Evolutionary conservation across 352 stramenopile genomes (phyloP).

Genomic region (Aphanomyces invadans): DNA sequence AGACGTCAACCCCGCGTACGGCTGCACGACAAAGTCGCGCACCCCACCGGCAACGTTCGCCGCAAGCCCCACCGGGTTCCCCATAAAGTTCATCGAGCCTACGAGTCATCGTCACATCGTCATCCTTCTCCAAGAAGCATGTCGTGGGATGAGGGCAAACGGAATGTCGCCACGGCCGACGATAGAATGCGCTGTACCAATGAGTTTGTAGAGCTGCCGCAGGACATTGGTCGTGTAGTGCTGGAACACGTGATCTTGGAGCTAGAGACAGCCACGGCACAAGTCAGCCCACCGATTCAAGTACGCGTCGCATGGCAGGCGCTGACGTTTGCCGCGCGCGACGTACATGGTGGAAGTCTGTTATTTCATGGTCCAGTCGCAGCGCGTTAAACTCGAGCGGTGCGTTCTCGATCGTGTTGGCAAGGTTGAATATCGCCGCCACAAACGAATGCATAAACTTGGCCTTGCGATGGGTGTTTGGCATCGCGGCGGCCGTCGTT

Average conservation of each 20-base stretch:
- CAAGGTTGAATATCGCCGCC: constrained; percentile 14
- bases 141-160: too few relatives aligned
- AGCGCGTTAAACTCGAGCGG: constrained; percentile 14
- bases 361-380: constrained; percentile 22
- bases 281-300: too few relatives aligned
- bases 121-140: too few relatives aligned
- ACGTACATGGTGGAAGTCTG: constrained; percentile 1
- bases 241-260: constrained; percentile 7
- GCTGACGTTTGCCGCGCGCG: too few relatives aligned
- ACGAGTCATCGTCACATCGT: not conserved
- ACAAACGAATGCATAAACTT: constrained; percentile 22
- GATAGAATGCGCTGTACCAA: too few relatives aligned
- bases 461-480: constrained; percentile 10
- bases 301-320: too few relatives aligned
- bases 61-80: constrained; percentile 20
- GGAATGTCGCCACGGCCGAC: too few relatives aligned
- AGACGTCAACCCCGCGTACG: constrained; percentile 1
- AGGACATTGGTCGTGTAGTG: constrained; percentile 20
- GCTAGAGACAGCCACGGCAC: too few relatives aligned
- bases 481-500: not conserved
- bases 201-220: constrained; percentile 22
- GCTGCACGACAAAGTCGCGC: constrained; percentile 18
- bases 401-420: constrained; percentile 24
- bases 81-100: constrained; percentile 25
- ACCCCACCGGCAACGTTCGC: constrained; percentile 16